Conservation (phyloP, 1,284 basidiomycete species). For the Apiotrichum laibachii region DNA sequence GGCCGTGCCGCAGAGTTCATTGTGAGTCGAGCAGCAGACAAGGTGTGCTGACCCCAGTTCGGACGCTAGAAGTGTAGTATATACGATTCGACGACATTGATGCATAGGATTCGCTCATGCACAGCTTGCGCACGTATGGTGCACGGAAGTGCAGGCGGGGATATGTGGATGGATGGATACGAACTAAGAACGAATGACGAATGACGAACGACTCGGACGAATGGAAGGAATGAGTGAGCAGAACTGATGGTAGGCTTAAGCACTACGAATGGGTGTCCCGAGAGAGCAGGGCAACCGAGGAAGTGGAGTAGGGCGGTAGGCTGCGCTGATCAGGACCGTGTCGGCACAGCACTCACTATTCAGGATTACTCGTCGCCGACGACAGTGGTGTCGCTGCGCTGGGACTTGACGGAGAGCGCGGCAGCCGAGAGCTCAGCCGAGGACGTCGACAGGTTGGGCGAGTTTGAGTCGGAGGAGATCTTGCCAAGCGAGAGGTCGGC, state of each 20-base stretch:
- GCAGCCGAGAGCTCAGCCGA: background rate
- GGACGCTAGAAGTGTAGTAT: conserved; percentile 17
- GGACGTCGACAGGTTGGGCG: background rate
- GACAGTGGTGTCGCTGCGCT: background rate
- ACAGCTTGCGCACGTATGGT: background rate
- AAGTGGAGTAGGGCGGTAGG: too few species aligned
- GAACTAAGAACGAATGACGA: background rate
- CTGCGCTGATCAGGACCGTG: too few species aligned
- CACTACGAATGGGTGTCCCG: background rate
- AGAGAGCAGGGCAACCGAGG: background rate
- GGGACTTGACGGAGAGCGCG: background rate
- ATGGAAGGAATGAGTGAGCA: background rate
- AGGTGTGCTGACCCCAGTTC: conserved; percentile 16
- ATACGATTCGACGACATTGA: conserved; percentile 18
- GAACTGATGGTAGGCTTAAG: background rate
- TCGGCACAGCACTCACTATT: too few species aligned
- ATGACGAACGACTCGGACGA: background rate
- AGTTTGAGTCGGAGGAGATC: background rate
- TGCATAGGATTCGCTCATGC: conserved; percentile 18
- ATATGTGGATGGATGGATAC: background rate
- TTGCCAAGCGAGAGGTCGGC: background rate
- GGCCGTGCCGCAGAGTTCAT: conserved; percentile 24
- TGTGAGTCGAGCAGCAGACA: conserved; percentile 10
- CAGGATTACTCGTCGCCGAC: background rate
- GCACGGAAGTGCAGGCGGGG: conserved; percentile 1